These are phyloP conservation scores for Trichoderma parareesei DNA, from an alignment of 495 filamentous ascomycete genomes.

Conservation along the genomic window DNA sequence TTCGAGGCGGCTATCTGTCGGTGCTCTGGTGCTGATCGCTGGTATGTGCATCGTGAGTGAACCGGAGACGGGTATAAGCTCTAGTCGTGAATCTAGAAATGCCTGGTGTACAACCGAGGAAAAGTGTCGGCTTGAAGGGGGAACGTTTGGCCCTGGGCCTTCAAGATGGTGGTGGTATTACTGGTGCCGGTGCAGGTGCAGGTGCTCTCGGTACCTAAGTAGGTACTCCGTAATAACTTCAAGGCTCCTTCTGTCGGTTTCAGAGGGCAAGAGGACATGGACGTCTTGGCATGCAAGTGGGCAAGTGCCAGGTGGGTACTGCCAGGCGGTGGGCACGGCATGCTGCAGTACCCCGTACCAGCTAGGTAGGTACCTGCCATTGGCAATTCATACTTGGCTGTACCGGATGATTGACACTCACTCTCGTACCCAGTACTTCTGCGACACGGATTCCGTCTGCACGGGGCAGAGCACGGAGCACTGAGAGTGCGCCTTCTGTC, in stretches of 20 bases:
- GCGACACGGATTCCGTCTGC: too few species aligned
- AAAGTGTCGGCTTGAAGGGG: not conserved
- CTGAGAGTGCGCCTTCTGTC: too few species aligned
- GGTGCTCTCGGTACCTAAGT: too few species aligned
- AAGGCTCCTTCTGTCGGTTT: not conserved
- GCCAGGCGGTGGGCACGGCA: not conserved
- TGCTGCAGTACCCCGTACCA: not conserved
- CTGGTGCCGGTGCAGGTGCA: too few species aligned
- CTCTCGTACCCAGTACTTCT: too few species aligned
- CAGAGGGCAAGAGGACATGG: conserved; percentile 1
- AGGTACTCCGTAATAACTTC: not conserved
- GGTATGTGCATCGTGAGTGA: not conserved
- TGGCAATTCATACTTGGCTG: not conserved
- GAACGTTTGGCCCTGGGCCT: too few species aligned
- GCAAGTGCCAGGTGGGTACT: not conserved
- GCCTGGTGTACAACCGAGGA: too few species aligned
- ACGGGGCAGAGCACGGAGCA: too few species aligned
- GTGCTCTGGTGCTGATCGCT: conserved; percentile 2
- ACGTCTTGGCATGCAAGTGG: not conserved
- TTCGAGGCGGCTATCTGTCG: conserved; percentile 2
- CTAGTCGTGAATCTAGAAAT: not conserved
- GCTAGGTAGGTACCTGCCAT: not conserved
- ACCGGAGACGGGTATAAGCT: not conserved
- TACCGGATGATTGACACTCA: too few species aligned
- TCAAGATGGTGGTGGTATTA: too few species aligned